Conservation (phyloP, 306 rosid genomes). For the Myrica gale region DNA sequence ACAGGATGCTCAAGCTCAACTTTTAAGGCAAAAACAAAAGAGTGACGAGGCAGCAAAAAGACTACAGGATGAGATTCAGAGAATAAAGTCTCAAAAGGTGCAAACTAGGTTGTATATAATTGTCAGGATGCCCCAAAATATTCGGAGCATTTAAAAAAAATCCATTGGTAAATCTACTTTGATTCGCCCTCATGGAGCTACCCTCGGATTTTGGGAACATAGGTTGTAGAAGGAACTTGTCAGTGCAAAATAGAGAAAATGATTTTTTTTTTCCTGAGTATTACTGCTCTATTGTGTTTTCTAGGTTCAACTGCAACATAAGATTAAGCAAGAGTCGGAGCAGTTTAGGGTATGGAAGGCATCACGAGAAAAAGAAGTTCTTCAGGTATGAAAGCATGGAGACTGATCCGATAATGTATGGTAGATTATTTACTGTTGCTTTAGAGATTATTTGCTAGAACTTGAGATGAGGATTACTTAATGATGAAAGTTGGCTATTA, state of each 20-base stretch:
- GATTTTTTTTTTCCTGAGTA: background rate
- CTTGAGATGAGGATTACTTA: background rate
- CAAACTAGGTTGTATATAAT: too few species aligned
- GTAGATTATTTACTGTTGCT: background rate
- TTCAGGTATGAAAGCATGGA: slow-evolving; percentile 58
- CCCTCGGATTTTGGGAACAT: too few species aligned
- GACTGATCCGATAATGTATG: background rate
- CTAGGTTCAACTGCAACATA: slow-evolving; percentile 93
- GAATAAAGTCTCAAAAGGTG: slow-evolving; percentile 89
- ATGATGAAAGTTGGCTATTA: background rate
- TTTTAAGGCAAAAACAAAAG: slow-evolving; percentile 75
- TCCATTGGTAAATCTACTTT: too few species aligned
- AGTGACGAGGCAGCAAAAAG: slow-evolving; percentile 86
- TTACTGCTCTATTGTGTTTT: slow-evolving; percentile 18
- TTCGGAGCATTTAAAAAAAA: too few species aligned
- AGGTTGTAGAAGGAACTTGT: background rate
- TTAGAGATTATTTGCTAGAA: background rate
- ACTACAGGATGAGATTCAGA: slow-evolving; percentile 88
- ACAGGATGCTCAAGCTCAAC: slow-evolving; percentile 90
- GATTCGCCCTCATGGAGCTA: too few species aligned
- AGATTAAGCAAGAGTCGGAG: slow-evolving; percentile 96
- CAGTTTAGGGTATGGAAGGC: slow-evolving; percentile 97
- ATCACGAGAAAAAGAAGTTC: slow-evolving; percentile 92
- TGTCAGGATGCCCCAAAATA: too few species aligned
- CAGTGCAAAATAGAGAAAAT: slow-evolving; percentile 3